phyloP scores from a whole-genome alignment of 2,329 filamentous ascomycete species.

The Madurella mycetomatis region DNA sequence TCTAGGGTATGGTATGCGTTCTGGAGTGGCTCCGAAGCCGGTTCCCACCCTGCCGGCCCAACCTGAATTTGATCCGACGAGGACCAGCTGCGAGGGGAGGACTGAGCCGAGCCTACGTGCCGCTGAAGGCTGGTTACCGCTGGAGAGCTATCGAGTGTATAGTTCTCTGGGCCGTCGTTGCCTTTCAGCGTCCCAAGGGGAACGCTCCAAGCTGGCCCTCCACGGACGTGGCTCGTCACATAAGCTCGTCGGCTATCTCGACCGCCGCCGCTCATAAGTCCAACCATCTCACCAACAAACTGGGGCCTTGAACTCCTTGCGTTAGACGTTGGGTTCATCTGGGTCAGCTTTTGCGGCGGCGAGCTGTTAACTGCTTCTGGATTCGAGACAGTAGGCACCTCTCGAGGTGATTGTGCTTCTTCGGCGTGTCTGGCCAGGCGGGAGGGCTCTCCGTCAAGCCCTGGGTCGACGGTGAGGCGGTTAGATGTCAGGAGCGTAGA shows the following conservation, averaged over 20 bases:
- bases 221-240: slow-evolving; percentile 10
- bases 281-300: slow-evolving; percentile 6
- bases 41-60: slow-evolving; percentile 10
- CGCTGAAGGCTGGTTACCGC: slow-evolving; percentile 3
- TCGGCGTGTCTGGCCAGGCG: background rate
- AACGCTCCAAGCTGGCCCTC: slow-evolving; percentile 13
- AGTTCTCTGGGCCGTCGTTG: slow-evolving; percentile 22
- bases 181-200: slow-evolving; percentile 14
- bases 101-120: slow-evolving; percentile 13
- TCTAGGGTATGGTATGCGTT: slow-evolving; percentile 10
- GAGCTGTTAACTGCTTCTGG: slow-evolving; percentile 11
- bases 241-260: slow-evolving; percentile 5
- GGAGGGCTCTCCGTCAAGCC: background rate
- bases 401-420: slow-evolving; percentile 3
- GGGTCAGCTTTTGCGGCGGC: slow-evolving; percentile 7
- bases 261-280: slow-evolving; percentile 11
- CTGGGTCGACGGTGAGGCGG: slow-evolving; percentile 5
- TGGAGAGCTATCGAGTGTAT: slow-evolving; percentile 22
- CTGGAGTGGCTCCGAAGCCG: slow-evolving; percentile 10
- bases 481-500: background rate
- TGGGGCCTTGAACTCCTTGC: slow-evolving; percentile 2
- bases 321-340: slow-evolving; percentile 6
- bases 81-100: slow-evolving; percentile 24
- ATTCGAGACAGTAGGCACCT: slow-evolving; percentile 11
- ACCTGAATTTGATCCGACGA: slow-evolving; percentile 23